A percentile compares a stretch with the other conserved stretches of the same genome.
Conservation (phyloP, 805 yeast genomes). For the Myxozyma vanderwaltii region DNA sequence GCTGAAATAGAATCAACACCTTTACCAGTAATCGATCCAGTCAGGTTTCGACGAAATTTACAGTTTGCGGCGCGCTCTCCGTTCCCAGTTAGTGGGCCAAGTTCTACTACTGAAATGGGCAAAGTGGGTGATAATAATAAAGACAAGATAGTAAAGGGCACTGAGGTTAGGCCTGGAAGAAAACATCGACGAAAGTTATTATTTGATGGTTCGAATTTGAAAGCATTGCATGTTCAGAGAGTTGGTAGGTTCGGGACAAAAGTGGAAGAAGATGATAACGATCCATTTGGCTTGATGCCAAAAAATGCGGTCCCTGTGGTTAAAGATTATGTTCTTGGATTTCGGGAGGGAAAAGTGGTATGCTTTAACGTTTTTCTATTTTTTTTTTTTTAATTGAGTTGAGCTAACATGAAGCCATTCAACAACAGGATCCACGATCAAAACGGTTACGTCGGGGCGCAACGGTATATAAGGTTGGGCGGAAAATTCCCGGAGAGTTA, state of each 20-base stretch:
- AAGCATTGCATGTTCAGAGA: conserved; percentile 22
- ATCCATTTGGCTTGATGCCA: conserved; percentile 25
- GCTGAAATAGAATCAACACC: background rate
- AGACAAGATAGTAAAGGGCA: background rate
- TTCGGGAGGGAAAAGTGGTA: conserved; percentile 29
- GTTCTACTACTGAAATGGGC: background rate
- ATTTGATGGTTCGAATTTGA: conserved; percentile 23
- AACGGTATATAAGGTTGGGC: conserved; percentile 27
- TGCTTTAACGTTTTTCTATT: background rate
- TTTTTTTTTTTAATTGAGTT: background rate
- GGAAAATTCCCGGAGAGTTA: conserved; percentile 22
- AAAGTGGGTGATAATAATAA: background rate
- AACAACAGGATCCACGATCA: conserved; percentile 18
- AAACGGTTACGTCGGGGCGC: conserved; percentile 22
- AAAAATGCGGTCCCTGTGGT: conserved; percentile 25
- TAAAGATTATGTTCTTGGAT: conserved; percentile 22
- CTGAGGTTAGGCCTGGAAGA: conserved; percentile 11
- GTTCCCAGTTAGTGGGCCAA: conserved; percentile 8
- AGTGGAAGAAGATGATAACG: conserved; percentile 5
- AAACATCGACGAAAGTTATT: conserved; percentile 9
- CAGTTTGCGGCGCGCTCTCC: conserved; percentile 25
- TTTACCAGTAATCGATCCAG: conserved; percentile 2
- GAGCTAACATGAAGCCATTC: background rate
- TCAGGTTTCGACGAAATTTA: conserved; percentile 7
- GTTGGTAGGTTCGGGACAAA: conserved; percentile 15